A percentile compares a stretch with the other conserved stretches of the same genome.
phyloP scores from a whole-genome alignment of 108 stramenopile species.

The Chaetoceros tenuissimus region DNA sequence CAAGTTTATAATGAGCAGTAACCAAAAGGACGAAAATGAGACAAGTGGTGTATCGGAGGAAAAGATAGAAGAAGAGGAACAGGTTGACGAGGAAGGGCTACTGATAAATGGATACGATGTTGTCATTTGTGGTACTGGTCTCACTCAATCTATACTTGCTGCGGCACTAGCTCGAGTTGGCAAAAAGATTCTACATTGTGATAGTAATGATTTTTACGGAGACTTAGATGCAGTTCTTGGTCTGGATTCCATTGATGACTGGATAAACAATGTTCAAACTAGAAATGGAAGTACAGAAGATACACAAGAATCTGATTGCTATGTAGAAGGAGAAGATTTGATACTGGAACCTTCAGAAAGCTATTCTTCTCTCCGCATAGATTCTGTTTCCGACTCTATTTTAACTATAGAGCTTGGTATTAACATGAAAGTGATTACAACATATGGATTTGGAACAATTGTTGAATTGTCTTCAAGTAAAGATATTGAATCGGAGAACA shows the following conservation, averaged over 20 bases:
- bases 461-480: neutral
- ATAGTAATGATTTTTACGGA: slow-evolving; percentile 68
- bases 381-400: neutral
- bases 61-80: neutral
- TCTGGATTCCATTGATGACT: neutral
- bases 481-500: slow-evolving; percentile 2
- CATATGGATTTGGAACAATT: slow-evolving; percentile 28
- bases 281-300: neutral
- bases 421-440: slow-evolving; percentile 13
- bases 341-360: neutral
- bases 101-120: slow-evolving; percentile 46
- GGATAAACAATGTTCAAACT: slow-evolving; percentile 10
- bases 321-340: neutral
- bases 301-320: neutral
- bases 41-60: neutral
- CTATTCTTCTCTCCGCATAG: neutral
- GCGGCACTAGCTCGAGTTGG: slow-evolving; percentile 69
- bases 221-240: slow-evolving; percentile 53
- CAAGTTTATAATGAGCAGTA: too few species aligned
- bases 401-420: neutral
- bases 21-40: neutral
- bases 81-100: slow-evolving; percentile 29
- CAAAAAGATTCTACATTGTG: slow-evolving; percentile 65
- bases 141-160: slow-evolving; percentile 66
- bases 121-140: slow-evolving; percentile 65